These are phyloP conservation scores for Zygnema cylindricum DNA, from an alignment of 139 green algal genomes.

Conservation along the genomic window DNA sequence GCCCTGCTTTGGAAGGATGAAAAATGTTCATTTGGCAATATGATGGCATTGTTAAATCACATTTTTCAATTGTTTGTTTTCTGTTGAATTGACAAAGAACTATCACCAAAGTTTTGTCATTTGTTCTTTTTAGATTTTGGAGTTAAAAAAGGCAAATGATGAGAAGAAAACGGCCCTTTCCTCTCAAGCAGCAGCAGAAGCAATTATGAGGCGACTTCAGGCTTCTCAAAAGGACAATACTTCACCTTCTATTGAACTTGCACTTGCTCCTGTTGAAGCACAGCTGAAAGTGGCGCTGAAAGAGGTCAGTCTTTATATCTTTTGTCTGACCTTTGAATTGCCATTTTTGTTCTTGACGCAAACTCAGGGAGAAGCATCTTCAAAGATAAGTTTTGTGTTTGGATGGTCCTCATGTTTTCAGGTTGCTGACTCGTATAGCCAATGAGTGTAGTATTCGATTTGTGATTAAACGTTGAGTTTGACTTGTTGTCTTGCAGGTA, in stretches of 20 bases:
- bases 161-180: slow-evolving; percentile 17
- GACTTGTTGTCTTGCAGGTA: not conserved
- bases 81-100: too few species aligned
- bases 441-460: too few species aligned
- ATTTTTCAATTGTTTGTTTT: too few species aligned
- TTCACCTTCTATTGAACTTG: not conserved
- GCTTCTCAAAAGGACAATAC: slow-evolving; percentile 29
- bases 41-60: too few species aligned
- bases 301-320: slow-evolving; percentile 44
- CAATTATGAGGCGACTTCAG: slow-evolving; percentile 37
- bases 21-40: too few species aligned
- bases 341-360: not conserved
- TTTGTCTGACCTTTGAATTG: not conserved
- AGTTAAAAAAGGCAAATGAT: slow-evolving; percentile 47
- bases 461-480: slow-evolving; percentile 1
- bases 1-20: too few species aligned
- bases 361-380: not conserved
- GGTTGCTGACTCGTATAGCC: too few species aligned
- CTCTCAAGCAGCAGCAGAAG: slow-evolving; percentile 41
- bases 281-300: slow-evolving; percentile 48
- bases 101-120: too few species aligned
- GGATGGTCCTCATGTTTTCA: too few species aligned
- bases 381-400: too few species aligned
- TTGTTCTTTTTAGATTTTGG: slow-evolving; percentile 24
- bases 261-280: slow-evolving; percentile 40